A percentile compares a stretch with the other conserved stretches of the same genome.
These are phyloP conservation scores for Aspergillus aculeatinus DNA, from an alignment of 2,329 filamentous ascomycete genomes.

Conservation along the genomic window DNA sequence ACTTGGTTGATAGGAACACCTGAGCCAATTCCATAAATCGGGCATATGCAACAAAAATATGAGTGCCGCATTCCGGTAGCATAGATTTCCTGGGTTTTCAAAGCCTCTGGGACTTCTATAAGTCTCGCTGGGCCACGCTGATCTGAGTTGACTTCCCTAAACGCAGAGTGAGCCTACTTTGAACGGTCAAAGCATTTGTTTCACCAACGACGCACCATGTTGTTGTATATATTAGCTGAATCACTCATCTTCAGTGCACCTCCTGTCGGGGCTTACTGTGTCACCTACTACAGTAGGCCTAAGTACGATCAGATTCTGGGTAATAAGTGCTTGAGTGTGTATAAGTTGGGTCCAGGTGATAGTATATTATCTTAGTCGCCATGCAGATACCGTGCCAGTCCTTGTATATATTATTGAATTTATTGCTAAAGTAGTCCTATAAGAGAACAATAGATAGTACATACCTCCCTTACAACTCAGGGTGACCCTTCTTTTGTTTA, in stretches of 20 bases:
- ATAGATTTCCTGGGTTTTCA: constrained; percentile 12
- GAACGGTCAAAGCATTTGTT: not conserved
- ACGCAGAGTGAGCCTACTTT: not conserved
- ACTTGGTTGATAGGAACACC: constrained; percentile 1
- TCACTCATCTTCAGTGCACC: not conserved
- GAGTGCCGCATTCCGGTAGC: constrained; percentile 31
- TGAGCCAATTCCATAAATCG: constrained; percentile 26
- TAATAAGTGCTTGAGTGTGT: not conserved
- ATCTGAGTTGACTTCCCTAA: not conserved
- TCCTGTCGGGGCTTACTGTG: not conserved
- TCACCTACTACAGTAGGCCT: not conserved
- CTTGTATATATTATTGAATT: too few species aligned
- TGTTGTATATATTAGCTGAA: not conserved
- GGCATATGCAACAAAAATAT: constrained; percentile 28
- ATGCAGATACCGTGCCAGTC: too few species aligned
- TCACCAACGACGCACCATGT: not conserved
- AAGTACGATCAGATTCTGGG: not conserved
- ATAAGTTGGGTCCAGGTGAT: not conserved
- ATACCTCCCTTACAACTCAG: too few species aligned
- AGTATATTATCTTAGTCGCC: too few species aligned
- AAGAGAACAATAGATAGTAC: too few species aligned
- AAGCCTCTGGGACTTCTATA: constrained; percentile 10
- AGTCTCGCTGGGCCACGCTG: not conserved
- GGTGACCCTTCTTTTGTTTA: too few species aligned
- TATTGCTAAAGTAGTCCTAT: too few species aligned